Evolutionary conservation across 495 filamentous ascomycete genomes (phyloP), one percentile per base, ranked within the genome.

Genomic region (Platismatia glauca): DNA sequence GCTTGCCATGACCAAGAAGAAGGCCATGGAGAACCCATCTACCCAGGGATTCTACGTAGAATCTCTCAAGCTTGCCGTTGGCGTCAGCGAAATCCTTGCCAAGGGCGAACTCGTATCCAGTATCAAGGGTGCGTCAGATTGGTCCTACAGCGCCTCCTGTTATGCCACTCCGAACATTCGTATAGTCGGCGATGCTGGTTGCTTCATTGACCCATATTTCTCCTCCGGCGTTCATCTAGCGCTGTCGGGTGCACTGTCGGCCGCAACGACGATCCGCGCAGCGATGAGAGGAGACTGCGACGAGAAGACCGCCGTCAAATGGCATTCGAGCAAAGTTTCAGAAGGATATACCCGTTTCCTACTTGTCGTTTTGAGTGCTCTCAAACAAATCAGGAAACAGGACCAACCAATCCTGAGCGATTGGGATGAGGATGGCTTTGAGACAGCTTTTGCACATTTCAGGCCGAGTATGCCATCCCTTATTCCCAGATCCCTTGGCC

Each of bases 271-370:
- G 0, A 74, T 77, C 33, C 67, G 62, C 34, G 75, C 74, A 3
- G 65, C 62, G 2, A 66, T 27, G 31, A 65, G 64, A 18, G 79
- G 78, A 9, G 65, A 81, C 31, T 71, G 65, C 50, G 66, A 68
- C 22, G 78, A 82, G 65, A 7, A 57, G 0, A 62, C 48, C 16
- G 81, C 79, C 0, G 74, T 71, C 2, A 60, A 69, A 20, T 82
- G 79, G 80, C 79, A 82, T 66, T 68, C 72, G 4, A 75, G 69
- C 27, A 78, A 78, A 62, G 68, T 77, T 1, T 59, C 71, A 1
- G 77, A 80, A 48, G 71, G 74, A 24, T 83, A 82, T 57, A 79
- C 77, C 3, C 75, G 79, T 15, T 83, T 83, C 70, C 59, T 81
- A 37, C 58, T 83, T 3, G 71, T 81, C 3, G 76, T 82, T 2